Evolutionary conservation across 75 land plant genomes (phyloP), one percentile per base, ranked within the genome.

Genomic region (Sequoiadendron giganteum): DNA sequence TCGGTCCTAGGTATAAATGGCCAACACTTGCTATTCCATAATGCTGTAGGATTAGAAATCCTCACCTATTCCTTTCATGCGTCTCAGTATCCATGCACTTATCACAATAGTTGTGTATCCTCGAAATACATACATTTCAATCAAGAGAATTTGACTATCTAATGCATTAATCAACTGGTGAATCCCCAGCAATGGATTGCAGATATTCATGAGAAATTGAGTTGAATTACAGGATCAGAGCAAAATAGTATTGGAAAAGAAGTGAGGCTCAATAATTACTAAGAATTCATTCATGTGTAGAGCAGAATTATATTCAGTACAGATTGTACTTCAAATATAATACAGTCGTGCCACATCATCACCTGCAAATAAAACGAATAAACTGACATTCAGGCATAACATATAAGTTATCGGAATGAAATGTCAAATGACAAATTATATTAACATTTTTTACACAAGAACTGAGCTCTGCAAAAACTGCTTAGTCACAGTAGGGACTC

Each of bases 341-440:
- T 30, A 25, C 28, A 54, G n/a, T 82, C 52, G n/a, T 18, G 52
- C 14, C 84, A 82, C 48, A 19, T 47, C 48, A 19, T 82, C 52
- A 47, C 84, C 84, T 82, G 84, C 32, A 47, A 82, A 82, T 82
- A 45, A 82, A 49, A 82, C 47, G 14, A 82, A 45, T 47, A 25
- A 4, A 75, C 39, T 32, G 15, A 32, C 34, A 75, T 25, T 75
- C 70, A 25, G 70, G 70, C n/a, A 28, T 25, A 25, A 65, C 28
- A 65, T 25, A 25, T 6, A 28, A 65, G 8, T 30, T 75, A 75
- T 13, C 13, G 3, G n/a, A 75, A 75, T 34, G 16, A 75, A 75
- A 75, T 2, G n/a, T 19, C 6, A 28, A 10, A 75, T 2, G n/a
- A 39, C 6, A 28, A 10, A 19, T 82, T n/a, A n/a, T 47, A 82